These are phyloP conservation scores for Leishmania gerbilli DNA, from an alignment of 208 protist genomes.

Conservation along the genomic window DNA sequence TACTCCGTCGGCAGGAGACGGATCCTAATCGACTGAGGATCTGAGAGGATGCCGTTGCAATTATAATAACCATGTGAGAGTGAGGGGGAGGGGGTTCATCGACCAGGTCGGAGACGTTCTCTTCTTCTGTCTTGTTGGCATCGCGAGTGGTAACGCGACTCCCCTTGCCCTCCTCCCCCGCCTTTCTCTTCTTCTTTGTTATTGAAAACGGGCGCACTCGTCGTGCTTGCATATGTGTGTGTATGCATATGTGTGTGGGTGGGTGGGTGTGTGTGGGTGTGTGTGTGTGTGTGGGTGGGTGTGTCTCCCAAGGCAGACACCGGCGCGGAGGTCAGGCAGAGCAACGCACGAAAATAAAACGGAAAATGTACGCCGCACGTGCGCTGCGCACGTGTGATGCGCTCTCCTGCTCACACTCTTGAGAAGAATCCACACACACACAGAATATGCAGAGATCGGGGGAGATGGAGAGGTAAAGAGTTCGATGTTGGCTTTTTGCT, in stretches of 20 bases:
- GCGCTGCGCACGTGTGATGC: background rate
- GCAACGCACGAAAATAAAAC: background rate
- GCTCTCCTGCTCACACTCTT: background rate
- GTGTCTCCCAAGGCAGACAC: background rate
- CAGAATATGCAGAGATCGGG: background rate
- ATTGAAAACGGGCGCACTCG: background rate
- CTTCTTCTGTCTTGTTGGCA: background rate
- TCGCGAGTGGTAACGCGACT: too few species aligned
- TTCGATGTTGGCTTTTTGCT: background rate
- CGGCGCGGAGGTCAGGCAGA: background rate
- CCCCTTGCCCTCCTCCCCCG: background rate
- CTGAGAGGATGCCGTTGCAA: too few species aligned
- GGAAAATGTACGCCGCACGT: background rate
- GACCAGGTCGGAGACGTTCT: too few species aligned
- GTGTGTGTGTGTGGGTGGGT: background rate
- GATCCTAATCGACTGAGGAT: too few species aligned
- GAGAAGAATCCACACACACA: background rate
- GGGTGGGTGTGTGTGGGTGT: background rate
- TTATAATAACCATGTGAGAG: too few species aligned
- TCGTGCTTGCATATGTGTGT: background rate
- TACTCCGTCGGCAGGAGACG: too few species aligned
- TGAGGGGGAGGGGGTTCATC: too few species aligned
- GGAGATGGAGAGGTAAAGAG: background rate
- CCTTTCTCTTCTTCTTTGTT: background rate
- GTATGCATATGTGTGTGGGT: background rate